Base-by-base conservation (phyloP, 306 rosid genomes). In the Sicyos edulis region DNA sequence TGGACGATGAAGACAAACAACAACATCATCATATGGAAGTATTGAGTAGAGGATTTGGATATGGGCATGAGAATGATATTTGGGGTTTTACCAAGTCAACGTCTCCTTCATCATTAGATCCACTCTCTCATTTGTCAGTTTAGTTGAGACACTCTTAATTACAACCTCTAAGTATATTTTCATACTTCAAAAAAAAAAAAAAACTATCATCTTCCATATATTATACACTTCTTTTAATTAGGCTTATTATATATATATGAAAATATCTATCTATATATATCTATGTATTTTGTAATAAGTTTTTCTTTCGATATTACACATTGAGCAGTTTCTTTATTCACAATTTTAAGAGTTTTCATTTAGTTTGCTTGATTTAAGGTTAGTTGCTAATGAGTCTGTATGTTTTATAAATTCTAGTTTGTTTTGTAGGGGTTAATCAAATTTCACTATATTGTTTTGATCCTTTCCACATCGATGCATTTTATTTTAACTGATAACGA, bases 91-190 rank as follows among this genome's bases (percentile, higher is more conserved):
- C 84, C 3, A 82, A 79, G 70, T 77, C 82, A 11, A 22, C 81
- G n/a, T 61, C 88, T 22, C 69, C 78, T 20, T 75, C 86, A 4
- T 75, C 88, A 16, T 72, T 85, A n/a, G 88, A 85, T 61, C 88
- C 88, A 26, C 77, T 85, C 20, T 85, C 83, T 80, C 88, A 85
- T 76, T 76, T 85, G 83, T 85, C 88, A 19, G 88, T 85, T 74
- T 85, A 70, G 58, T 15, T 37, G 78, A 65, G 69, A 76, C 80
- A 65, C 75, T 40, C 60, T 57, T n/a, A 45, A 47, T 24, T 58
- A 58, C 64, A 22, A 57, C 63, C 4, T 57, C 37, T 7, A 44
- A 49, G 50, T 37, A 37, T 40, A 47, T 54, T 12, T 12, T 49
- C 69, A 6, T 47, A 65, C 53, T 19, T 57, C 63, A 57, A 57